Evolutionary conservation across 2,329 filamentous ascomycete species (phyloP).

Genomic region (Teratosphaeria gauchensis): DNA sequence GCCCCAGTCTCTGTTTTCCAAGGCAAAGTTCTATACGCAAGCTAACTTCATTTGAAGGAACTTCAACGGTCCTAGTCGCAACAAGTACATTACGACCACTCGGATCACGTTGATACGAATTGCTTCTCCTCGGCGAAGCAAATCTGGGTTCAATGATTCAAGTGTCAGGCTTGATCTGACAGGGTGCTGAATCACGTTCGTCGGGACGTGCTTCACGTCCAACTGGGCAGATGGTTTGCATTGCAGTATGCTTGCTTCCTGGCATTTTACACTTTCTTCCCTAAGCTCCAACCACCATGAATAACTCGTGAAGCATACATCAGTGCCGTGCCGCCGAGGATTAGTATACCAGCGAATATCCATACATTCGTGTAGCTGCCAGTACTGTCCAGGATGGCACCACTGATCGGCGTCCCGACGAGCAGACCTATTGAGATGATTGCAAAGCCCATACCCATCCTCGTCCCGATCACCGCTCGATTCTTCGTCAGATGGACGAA

Average conservation of each 20-base stretch:
- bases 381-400: conserved; percentile 40
- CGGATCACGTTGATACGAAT: too few relatives aligned
- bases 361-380: conserved; percentile 34
- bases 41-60: too few relatives aligned
- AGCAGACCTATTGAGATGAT: conserved; percentile 42
- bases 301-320: conserved; percentile 16
- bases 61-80: too few relatives aligned
- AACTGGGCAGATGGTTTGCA: background rate
- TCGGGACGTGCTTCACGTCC: too few relatives aligned
- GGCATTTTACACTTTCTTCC: conserved; percentile 11
- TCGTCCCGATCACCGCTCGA: conserved; percentile 39
- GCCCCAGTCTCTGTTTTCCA: too few relatives aligned
- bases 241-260: background rate
- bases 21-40: too few relatives aligned
- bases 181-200: too few relatives aligned
- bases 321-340: conserved; percentile 15
- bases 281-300: conserved; percentile 18
- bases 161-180: too few relatives aligned
- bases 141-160: too few relatives aligned
- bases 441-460: conserved; percentile 48
- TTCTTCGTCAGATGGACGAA: conserved; percentile 34
- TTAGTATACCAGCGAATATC: conserved; percentile 33
- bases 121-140: too few relatives aligned
- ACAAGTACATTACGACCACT: too few relatives aligned
- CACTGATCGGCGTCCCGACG: conserved; percentile 48